Percentiles rank a stretch among this genome's conserved stretches.
Evolutionary conservation across 2,329 filamentous ascomycete species (phyloP).

Genomic region (Colletotrichum sp.): DNA sequence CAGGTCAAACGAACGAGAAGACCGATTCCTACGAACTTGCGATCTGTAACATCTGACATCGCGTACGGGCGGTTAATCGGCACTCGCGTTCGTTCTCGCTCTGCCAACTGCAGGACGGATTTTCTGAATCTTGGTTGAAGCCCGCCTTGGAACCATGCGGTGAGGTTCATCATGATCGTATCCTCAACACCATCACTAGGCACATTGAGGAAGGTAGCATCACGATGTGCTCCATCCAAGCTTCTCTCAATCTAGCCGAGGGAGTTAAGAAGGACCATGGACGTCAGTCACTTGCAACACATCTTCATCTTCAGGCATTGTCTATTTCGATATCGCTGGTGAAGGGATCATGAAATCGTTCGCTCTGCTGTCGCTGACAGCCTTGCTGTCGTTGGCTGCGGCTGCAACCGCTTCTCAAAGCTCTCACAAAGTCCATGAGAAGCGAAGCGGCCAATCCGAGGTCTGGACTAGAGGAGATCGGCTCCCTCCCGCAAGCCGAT

Average conservation of each 20-base stretch:
- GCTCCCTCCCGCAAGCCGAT: accelerated
- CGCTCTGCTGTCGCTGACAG: neutral
- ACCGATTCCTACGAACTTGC: neutral
- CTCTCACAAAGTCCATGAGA: neutral
- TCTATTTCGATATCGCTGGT: neutral
- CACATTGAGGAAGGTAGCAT: neutral
- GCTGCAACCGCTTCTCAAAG: neutral
- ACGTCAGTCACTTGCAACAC: neutral
- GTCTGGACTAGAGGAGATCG: neutral
- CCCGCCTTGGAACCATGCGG: neutral
- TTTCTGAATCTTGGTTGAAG: neutral
- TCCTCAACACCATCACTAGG: neutral
- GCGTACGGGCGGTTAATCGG: neutral
- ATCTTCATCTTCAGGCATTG: neutral
- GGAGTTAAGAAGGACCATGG: neutral
- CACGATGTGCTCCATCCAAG: neutral
- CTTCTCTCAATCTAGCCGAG: neutral
- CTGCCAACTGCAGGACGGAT: neutral
- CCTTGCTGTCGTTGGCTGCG: neutral
- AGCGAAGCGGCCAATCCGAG: neutral
- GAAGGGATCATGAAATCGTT: neutral
- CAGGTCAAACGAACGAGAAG: neutral
- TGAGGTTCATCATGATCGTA: neutral
- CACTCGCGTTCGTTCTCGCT: neutral
- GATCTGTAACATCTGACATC: neutral